phyloP scores from a whole-genome alignment of 345 rosid genomes.

The Boechera stricta region DNA sequence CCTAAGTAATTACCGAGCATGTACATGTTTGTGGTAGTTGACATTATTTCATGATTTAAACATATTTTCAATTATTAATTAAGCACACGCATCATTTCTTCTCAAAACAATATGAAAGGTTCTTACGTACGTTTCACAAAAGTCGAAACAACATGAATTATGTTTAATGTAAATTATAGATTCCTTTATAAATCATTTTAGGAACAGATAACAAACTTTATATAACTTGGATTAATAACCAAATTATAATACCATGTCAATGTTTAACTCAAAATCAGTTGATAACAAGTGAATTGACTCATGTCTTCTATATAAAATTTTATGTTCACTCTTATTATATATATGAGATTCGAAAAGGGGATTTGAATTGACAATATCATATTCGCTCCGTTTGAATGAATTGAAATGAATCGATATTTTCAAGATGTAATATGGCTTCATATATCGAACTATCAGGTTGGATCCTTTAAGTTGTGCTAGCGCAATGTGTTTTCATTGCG shows the following conservation, averaged over 20 bases:
- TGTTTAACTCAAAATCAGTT: too few species aligned
- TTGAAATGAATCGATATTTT: neutral
- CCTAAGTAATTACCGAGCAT: neutral
- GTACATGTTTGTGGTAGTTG: conserved; percentile 5
- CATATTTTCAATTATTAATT: neutral
- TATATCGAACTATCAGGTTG: neutral
- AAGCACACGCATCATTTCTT: conserved; percentile 21
- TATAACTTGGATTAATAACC: neutral
- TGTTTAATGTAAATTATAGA: conserved; percentile 14
- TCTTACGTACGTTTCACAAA: conserved; percentile 1
- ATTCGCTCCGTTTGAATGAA: neutral
- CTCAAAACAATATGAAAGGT: conserved; percentile 16
- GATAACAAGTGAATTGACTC: neutral
- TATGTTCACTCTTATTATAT: too few species aligned
- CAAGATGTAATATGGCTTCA: neutral
- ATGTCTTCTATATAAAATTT: too few species aligned
- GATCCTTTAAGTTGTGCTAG: neutral
- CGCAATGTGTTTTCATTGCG: conserved; percentile 19
- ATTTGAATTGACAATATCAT: neutral
- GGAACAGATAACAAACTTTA: neutral
- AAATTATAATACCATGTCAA: neutral
- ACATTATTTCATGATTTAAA: neutral
- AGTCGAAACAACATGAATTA: conserved; percentile 8
- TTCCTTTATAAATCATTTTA: conserved; percentile 2
- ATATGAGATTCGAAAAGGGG: neutral